Base-by-base conservation (phyloP, 345 rosid genomes). In the Alliaria petiolata region DNA sequence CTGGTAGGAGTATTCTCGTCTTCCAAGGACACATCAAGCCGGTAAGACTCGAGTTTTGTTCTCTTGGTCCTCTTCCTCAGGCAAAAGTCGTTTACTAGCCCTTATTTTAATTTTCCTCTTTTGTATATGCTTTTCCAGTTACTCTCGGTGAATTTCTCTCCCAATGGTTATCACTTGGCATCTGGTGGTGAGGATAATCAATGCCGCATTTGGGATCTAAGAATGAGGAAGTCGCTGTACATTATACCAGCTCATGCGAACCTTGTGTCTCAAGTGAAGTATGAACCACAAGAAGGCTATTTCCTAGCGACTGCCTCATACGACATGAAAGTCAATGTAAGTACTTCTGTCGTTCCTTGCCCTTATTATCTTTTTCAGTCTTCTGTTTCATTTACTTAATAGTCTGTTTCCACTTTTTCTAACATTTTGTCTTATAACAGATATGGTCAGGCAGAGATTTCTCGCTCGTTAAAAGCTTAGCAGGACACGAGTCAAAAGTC, bases 1-100 rank as follows among this genome's bases (percentile, higher is more conserved):
- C 92, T 15, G 96, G 99, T 54, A 89, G 86, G 79, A 92, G 98
- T 74, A 71, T 85, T 64, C 82, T 95, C 53, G 87, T 96, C 54
- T 87, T 92, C 65, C 92, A 92, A 79, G 98, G 98, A 71, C 99
- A 95, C 79, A 90, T 90, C 72, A 92, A 92, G 77, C 97, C 98
- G 2, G 97, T 95, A 58, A 67, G 87, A 46, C 20, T 33, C 17
- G 22, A 70, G 4, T 30, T 76, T 53, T 61, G 39, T 16, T 67
- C 35, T 17, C 1, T 33, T 69, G 16, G 8, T 54, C 45, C 9
- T 62, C 15, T 40, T 62, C 3, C n/a, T 43, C 55, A 11, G n/a
- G 6, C n/a, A 58, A 17, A 67, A 44, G 33, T 46, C 7, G 11
- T 22, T 8, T 67, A 49, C 35, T 61, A 19, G 47, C 53, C 36